Evolutionary conservation across 257 asterid genomes (phyloP).

Genomic region (Prunella vulgaris): DNA sequence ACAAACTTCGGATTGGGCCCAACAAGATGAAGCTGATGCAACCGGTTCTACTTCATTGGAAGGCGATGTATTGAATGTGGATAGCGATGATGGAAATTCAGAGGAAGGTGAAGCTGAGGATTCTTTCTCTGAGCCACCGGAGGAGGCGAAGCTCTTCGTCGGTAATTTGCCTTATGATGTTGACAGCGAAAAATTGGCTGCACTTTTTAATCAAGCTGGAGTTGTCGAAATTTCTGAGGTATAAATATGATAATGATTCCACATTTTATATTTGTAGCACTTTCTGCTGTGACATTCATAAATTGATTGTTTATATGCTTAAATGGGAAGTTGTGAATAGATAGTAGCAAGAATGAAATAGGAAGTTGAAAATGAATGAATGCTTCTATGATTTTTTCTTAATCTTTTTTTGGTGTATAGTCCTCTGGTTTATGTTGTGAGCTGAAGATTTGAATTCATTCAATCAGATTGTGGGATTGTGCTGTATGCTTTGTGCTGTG

Average conservation of each 20-base stretch:
- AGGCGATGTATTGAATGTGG: constrained; percentile 23
- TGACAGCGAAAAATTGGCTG: constrained; percentile 62
- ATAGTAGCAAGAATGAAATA: background rate
- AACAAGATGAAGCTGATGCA: constrained; percentile 13
- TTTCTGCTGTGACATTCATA: background rate
- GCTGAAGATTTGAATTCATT: background rate
- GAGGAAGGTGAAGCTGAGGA: constrained; percentile 21
- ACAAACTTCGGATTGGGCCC: constrained; percentile 44
- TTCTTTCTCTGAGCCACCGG: constrained; percentile 48
- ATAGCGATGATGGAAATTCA: constrained; percentile 18
- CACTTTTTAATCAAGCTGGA: constrained; percentile 68
- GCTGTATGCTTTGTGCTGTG: background rate
- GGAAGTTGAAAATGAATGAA: background rate
- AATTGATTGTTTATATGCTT: background rate
- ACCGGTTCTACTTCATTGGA: constrained; percentile 1
- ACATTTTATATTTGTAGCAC: background rate
- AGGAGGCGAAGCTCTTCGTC: constrained; percentile 75
- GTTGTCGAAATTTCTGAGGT: constrained; percentile 88
- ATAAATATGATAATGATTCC: background rate
- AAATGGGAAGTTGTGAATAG: no score
- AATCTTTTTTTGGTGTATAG: background rate
- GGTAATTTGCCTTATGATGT: constrained; percentile 81
- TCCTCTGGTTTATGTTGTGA: background rate
- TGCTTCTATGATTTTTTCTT: background rate
- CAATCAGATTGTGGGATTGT: background rate